phyloP scores from a whole-genome alignment of 495 filamentous ascomycete genomes.

The Penicillium psychrofluorescens region DNA sequence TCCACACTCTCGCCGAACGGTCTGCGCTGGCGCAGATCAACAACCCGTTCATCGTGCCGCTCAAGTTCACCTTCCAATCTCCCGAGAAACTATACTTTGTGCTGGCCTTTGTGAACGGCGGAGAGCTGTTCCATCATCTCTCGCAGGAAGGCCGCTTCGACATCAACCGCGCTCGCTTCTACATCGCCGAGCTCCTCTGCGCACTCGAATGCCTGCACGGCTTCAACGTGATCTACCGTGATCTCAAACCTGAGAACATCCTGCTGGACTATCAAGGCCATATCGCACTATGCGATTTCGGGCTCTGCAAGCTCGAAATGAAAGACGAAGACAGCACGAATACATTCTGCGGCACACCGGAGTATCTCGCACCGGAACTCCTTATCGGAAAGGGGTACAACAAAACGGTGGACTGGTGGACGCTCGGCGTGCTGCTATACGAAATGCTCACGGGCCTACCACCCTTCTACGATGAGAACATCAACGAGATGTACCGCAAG shows the following conservation, averaged over 20 bases:
- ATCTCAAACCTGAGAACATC: constrained; percentile 98
- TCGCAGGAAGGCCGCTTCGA: constrained; percentile 97
- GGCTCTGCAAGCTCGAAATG: constrained; percentile 98
- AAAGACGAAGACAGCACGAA: constrained; percentile 98
- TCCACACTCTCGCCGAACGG: constrained; percentile 94
- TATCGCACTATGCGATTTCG: constrained; percentile 97
- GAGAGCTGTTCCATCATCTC: constrained; percentile 95
- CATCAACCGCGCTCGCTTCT: constrained; percentile 93
- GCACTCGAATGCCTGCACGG: constrained; percentile 96
- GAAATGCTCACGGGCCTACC: constrained; percentile 99
- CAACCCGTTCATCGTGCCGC: constrained; percentile 97
- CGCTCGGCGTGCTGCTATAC: constrained; percentile 91
- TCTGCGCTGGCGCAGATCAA: constrained; percentile 98
- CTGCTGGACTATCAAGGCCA: constrained; percentile 96
- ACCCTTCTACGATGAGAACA: constrained; percentile 98
- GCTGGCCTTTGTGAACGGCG: constrained; percentile 94
- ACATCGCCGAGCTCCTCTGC: constrained; percentile 96
- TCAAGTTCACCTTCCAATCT: constrained; percentile 99
- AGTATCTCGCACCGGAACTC: constrained; percentile 94
- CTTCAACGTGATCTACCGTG: constrained; percentile 98
- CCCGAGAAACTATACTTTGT: constrained; percentile 98
- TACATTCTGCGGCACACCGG: constrained; percentile 97
- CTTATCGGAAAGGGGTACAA: constrained; percentile 93
- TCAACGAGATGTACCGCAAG: constrained; percentile 99
- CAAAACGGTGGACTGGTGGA: constrained; percentile 99